A percentile compares a stretch with the other conserved stretches of the same genome.
phyloP scores from a whole-genome alignment of 192 early-diverging fungal species.

The Coemansia sp. region DNA sequence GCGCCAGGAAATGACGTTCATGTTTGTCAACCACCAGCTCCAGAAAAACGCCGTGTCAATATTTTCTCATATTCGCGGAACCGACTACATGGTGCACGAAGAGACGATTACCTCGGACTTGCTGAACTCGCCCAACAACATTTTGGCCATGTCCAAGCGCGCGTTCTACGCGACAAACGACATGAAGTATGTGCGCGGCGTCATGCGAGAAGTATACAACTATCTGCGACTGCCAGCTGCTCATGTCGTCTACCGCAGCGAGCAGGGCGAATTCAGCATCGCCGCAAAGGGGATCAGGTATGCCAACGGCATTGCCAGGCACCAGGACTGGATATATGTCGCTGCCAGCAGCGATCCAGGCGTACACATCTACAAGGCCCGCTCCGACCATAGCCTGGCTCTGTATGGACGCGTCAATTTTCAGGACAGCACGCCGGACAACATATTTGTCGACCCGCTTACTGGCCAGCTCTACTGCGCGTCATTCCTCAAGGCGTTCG shows the following conservation, averaged over 20 bases:
- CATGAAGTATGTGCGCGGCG: slow-evolving; percentile 20
- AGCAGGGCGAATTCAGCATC: slow-evolving; percentile 22
- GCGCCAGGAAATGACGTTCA: slow-evolving; percentile 57
- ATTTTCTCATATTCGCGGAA: slow-evolving; percentile 56
- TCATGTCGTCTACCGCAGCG: slow-evolving; percentile 43
- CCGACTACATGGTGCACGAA: slow-evolving; percentile 42
- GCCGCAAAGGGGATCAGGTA: slow-evolving; percentile 29
- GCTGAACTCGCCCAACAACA: slow-evolving; percentile 61
- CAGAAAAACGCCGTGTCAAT: slow-evolving; percentile 59
- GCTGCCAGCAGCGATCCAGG: slow-evolving; percentile 43
- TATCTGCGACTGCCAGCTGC: slow-evolving; percentile 27
- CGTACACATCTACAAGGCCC: slow-evolving; percentile 32
- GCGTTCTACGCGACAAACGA: slow-evolving; percentile 68
- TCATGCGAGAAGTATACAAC: slow-evolving; percentile 21
- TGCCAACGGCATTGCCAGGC: slow-evolving; percentile 51
- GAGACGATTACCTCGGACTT: slow-evolving; percentile 60
- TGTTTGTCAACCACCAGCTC: slow-evolving; percentile 64
- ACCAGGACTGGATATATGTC: slow-evolving; percentile 43
- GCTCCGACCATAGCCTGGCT: background rate
- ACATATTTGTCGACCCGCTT: slow-evolving; percentile 36
- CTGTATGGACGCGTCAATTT: slow-evolving; percentile 25
- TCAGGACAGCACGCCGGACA: slow-evolving; percentile 39
- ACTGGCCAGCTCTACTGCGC: slow-evolving; percentile 51
- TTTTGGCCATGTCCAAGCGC: slow-evolving; percentile 56
- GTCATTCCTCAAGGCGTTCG: slow-evolving; percentile 22